phyloP scores from a whole-genome alignment of 1,284 basidiomycete genomes.

The Mycosarcoma maydis region DNA sequence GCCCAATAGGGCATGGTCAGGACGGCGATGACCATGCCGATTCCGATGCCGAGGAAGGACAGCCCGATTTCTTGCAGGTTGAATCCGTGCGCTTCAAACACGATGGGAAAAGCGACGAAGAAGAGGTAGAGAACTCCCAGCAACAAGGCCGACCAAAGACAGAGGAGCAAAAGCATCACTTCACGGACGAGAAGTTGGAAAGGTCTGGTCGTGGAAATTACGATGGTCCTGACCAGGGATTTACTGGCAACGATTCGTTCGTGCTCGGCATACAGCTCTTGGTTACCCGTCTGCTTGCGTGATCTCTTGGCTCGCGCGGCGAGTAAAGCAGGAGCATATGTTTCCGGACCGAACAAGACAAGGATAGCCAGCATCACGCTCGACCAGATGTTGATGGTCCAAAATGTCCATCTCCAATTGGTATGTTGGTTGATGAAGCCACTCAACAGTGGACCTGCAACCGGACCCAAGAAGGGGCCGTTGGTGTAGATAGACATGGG shows the following conservation, averaged over 20 bases:
- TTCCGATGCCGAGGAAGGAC: conserved; percentile 45
- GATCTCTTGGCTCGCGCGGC: conserved; percentile 57
- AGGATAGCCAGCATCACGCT: conserved; percentile 57
- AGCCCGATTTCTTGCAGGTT: conserved; percentile 47
- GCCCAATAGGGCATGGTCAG: conserved; percentile 68
- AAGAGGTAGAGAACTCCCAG: conserved; percentile 50
- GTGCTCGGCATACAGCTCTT: conserved; percentile 43
- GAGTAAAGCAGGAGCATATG: conserved; percentile 64
- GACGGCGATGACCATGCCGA: conserved; percentile 47
- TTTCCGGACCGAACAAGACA: conserved; percentile 64
- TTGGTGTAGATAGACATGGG: conserved; percentile 67
- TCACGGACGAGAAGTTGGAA: conserved; percentile 30
- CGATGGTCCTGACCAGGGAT: conserved; percentile 17
- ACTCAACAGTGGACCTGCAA: conserved; percentile 46
- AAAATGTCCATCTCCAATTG: conserved; percentile 67
- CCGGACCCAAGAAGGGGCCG: conserved; percentile 59
- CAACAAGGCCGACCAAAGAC: conserved; percentile 38
- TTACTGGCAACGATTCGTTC: conserved; percentile 26
- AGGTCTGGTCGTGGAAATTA: conserved; percentile 24
- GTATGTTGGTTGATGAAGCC: conserved; percentile 61
- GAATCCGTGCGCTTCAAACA: conserved; percentile 49
- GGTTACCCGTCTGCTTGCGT: conserved; percentile 59
- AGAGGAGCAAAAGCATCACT: conserved; percentile 35
- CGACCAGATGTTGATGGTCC: conserved; percentile 60
- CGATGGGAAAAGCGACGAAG: conserved; percentile 54